These are phyloP conservation scores for Carallia pectinifolia DNA, from an alignment of 345 rosid genomes.

Conservation along the genomic window DNA sequence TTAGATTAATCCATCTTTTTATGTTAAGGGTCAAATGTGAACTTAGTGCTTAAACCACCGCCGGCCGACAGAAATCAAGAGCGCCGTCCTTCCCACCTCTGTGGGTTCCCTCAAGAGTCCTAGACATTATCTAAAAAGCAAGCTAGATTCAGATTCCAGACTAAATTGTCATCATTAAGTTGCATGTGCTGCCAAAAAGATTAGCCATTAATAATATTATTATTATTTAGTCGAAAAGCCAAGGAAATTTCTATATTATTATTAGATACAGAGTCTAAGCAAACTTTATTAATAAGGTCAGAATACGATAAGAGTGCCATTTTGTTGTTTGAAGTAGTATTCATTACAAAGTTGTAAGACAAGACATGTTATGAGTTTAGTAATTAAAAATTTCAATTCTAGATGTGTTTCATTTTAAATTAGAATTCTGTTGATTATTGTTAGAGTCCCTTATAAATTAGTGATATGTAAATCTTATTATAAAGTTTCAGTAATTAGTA, in stretches of 20 bases:
- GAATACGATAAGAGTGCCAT: no score
- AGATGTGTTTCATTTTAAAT: no score
- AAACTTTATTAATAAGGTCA: no score
- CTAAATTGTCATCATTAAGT: constrained; percentile 23
- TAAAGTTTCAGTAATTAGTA: no score
- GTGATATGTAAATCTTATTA: no score
- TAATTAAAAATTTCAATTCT: no score
- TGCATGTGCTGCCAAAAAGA: constrained; percentile 31
- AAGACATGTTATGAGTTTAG: no score
- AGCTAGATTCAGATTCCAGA: constrained; percentile 12
- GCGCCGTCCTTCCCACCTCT: constrained; percentile 41
- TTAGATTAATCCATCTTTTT: constrained; percentile 4
- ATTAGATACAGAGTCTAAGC: no score
- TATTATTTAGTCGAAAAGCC: neutral
- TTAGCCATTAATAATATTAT: neutral
- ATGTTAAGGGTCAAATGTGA: neutral
- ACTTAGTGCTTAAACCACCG: constrained; percentile 50
- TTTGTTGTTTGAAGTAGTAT: no score
- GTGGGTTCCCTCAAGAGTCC: constrained; percentile 16
- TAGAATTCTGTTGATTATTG: no score
- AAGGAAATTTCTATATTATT: neutral
- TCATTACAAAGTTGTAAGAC: no score
- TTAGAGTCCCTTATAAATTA: no score
- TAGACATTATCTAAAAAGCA: constrained; percentile 35
- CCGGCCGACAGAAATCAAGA: constrained; percentile 54